A percentile compares a stretch with the other conserved stretches of the same genome.
phyloP scores from a whole-genome alignment of 345 rosid genomes.

The Litchi chinensis region DNA sequence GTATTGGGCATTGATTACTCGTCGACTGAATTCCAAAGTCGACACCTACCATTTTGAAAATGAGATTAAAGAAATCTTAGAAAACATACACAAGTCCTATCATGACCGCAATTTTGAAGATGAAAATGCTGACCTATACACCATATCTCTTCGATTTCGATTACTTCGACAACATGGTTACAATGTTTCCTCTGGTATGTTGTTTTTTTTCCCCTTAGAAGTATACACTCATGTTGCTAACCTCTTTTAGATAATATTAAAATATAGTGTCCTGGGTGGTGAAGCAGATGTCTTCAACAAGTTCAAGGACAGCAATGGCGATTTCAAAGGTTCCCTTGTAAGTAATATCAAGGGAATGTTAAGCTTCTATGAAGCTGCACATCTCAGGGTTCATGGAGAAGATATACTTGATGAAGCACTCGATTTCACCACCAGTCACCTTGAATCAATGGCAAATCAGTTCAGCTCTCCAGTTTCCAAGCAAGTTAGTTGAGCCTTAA shows the following conservation, averaged over 20 bases:
- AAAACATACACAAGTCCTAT: neutral
- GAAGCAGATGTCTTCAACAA: constrained; percentile 32
- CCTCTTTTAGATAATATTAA: constrained; percentile 21
- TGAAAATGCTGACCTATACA: neutral
- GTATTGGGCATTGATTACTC: too few species aligned
- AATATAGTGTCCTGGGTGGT: neutral
- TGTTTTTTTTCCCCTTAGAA: neutral
- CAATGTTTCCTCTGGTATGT: too few species aligned
- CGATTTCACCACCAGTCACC: constrained; percentile 28
- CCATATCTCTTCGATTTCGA: too few species aligned
- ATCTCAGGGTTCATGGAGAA: constrained; percentile 37
- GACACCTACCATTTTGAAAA: constrained; percentile 40
- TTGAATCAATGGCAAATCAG: neutral
- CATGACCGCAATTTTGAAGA: neutral
- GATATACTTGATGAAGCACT: constrained; percentile 39
- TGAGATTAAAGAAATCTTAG: constrained; percentile 35
- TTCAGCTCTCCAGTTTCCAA: constrained; percentile 1
- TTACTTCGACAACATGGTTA: too few species aligned
- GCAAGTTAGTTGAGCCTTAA: constrained; percentile 13
- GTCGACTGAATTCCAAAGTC: too few species aligned
- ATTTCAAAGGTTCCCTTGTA: constrained; percentile 1
- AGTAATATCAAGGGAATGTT: constrained; percentile 28
- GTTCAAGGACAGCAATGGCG: neutral
- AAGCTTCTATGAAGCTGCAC: constrained; percentile 46
- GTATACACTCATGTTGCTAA: too few species aligned